Conservation (phyloP, 805 yeast genomes). For the Saturnispora besseyi region DNA sequence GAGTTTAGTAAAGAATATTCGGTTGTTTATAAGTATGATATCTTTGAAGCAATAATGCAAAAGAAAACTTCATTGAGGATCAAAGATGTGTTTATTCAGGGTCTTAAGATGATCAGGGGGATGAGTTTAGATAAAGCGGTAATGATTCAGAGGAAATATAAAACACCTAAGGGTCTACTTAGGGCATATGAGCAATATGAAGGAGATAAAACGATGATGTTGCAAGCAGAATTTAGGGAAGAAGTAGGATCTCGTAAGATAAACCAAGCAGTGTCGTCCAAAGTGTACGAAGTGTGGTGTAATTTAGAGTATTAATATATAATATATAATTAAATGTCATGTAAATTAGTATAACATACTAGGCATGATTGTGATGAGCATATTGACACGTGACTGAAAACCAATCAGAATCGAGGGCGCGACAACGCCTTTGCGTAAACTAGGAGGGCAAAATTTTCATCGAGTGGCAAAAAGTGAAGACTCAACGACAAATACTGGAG, state of each 20-base stretch:
- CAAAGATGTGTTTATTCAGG: slow-evolving; percentile 61
- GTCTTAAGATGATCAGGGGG: slow-evolving; percentile 76
- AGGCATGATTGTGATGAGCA: not conserved
- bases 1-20: slow-evolving; percentile 20
- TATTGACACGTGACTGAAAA: not conserved
- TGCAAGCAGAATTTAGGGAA: slow-evolving; percentile 27
- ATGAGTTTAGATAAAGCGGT: slow-evolving; percentile 79
- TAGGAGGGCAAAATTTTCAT: not conserved
- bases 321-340: no score
- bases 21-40: slow-evolving; percentile 39
- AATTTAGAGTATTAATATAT: not conserved
- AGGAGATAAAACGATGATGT: slow-evolving; percentile 25
- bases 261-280: slow-evolving; percentile 41
- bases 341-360: no score
- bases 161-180: slow-evolving; percentile 60
- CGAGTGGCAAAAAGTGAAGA: not conserved
- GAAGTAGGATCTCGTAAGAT: slow-evolving; percentile 46
- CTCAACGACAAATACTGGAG: not conserved
- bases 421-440: not conserved
- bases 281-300: slow-evolving; percentile 50
- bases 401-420: slow-evolving; percentile 3
- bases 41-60: slow-evolving; percentile 59
- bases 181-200: slow-evolving; percentile 32
- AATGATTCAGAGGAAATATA: slow-evolving; percentile 58
- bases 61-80: slow-evolving; percentile 66